phyloP scores from a whole-genome alignment of 2,329 filamentous ascomycete species.

The Aspergillus luchuensis region DNA sequence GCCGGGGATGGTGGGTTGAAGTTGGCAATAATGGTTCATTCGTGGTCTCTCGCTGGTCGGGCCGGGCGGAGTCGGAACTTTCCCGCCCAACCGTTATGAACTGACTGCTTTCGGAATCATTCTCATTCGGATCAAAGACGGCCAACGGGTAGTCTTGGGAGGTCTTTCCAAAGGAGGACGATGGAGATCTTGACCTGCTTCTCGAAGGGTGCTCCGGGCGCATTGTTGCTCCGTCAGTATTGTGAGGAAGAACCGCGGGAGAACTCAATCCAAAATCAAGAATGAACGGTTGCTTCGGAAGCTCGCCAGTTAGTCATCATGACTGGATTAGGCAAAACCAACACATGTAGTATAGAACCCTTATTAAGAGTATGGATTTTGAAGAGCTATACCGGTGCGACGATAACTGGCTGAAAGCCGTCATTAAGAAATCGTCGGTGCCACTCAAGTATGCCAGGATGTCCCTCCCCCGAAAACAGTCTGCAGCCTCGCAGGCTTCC shows the following conservation, averaged over 20 bases:
- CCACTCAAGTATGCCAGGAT: no score
- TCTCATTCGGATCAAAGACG: constrained; percentile 9
- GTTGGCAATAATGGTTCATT: constrained; percentile 27
- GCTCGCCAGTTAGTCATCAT: constrained; percentile 17
- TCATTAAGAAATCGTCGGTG: no score
- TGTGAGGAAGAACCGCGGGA: not conserved
- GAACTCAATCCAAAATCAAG: not conserved
- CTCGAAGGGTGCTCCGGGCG: constrained; percentile 4
- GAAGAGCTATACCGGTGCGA: no score
- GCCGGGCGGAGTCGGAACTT: constrained; percentile 23
- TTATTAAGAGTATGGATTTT: no score
- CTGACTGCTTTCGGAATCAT: constrained; percentile 15
- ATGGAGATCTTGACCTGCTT: constrained; percentile 13
- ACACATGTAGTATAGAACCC: not conserved
- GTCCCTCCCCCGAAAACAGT: no score
- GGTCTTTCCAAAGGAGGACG: constrained; percentile 17
- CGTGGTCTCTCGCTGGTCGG: constrained; percentile 16
- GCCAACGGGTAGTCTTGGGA: constrained; percentile 14
- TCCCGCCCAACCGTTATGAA: constrained; percentile 18
- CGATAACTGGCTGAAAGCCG: no score
- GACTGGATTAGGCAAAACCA: no score
- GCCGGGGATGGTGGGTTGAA: constrained; percentile 10
- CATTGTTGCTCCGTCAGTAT: constrained; percentile 14
- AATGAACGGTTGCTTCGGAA: not conserved
- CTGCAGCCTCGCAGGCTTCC: no score